A percentile compares a stretch with the other conserved stretches of the same genome.
Evolutionary conservation across 768 basidiomycete species (phyloP).

Genomic region (Trametes maxima): DNA sequence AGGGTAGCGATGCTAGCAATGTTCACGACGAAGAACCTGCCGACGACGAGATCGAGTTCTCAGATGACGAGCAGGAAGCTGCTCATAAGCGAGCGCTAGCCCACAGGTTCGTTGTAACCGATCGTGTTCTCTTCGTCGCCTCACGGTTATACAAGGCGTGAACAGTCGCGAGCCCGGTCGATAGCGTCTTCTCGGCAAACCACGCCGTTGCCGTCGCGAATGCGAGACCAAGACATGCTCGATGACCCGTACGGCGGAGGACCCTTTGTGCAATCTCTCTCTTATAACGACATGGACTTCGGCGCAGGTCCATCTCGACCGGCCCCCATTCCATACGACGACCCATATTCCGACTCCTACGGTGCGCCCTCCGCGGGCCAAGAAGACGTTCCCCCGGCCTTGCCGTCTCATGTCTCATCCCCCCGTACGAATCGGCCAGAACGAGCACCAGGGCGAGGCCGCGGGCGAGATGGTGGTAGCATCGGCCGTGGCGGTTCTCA

Average conservation of each 20-base stretch:
- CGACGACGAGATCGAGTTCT: slow-evolving; percentile 91
- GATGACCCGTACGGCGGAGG: slow-evolving; percentile 55
- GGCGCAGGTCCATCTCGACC: slow-evolving; percentile 60
- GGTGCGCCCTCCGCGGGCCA: slow-evolving; percentile 12
- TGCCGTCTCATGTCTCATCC: neutral
- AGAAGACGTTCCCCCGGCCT: slow-evolving; percentile 1
- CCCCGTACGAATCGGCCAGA: neutral
- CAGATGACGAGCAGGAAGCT: slow-evolving; percentile 91
- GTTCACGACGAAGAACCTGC: slow-evolving; percentile 92
- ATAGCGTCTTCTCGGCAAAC: slow-evolving; percentile 58
- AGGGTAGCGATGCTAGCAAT: slow-evolving; percentile 94
- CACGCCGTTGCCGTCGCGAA: slow-evolving; percentile 55
- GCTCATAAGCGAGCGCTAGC: slow-evolving; percentile 65
- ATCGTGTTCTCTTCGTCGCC: neutral
- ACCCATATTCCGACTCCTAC: slow-evolving; percentile 57
- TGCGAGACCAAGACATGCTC: slow-evolving; percentile 56
- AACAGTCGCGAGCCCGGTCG: slow-evolving; percentile 45
- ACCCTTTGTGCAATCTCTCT: slow-evolving; percentile 67
- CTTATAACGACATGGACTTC: slow-evolving; percentile 66
- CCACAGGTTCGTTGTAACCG: slow-evolving; percentile 28
- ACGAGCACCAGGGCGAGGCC: neutral
- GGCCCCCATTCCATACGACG: slow-evolving; percentile 73
- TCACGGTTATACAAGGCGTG: slow-evolving; percentile 44
- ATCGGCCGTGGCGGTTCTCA: slow-evolving; percentile 25
- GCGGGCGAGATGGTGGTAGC: slow-evolving; percentile 6